Evolutionary conservation across 1,139 yeast species (phyloP).

Genomic region (Diutina mesorugosa): DNA sequence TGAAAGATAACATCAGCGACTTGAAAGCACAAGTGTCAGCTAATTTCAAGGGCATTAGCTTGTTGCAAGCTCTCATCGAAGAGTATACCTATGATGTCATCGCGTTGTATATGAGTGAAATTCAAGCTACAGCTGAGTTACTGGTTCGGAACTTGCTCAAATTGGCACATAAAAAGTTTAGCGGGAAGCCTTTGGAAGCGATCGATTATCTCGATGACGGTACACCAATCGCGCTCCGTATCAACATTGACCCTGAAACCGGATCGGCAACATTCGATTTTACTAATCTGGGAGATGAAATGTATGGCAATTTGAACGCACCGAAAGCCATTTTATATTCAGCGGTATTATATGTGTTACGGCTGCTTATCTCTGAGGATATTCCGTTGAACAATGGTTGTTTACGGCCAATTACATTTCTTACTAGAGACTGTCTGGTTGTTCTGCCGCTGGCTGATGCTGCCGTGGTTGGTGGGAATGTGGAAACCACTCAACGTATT

Average conservation of each 20-base stretch:
- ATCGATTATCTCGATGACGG: slow-evolving; percentile 53
- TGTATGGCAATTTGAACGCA: slow-evolving; percentile 51
- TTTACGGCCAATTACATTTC: slow-evolving; percentile 41
- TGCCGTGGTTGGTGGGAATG: slow-evolving; percentile 85
- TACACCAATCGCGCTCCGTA: slow-evolving; percentile 30
- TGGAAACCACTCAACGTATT: slow-evolving; percentile 75
- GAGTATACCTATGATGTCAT: slow-evolving; percentile 41
- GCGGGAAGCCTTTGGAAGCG: slow-evolving; percentile 25
- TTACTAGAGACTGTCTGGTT: slow-evolving; percentile 56
- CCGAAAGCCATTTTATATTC: slow-evolving; percentile 63
- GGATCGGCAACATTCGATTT: slow-evolving; percentile 48
- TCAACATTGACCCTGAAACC: slow-evolving; percentile 25
- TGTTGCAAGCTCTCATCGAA: slow-evolving; percentile 32
- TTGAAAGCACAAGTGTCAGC: slow-evolving; percentile 59
- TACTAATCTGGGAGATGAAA: slow-evolving; percentile 46
- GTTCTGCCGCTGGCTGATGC: slow-evolving; percentile 64
- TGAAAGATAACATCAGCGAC: slow-evolving; percentile 49
- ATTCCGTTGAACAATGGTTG: slow-evolving; percentile 85
- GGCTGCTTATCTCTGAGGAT: slow-evolving; percentile 64
- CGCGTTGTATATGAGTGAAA: slow-evolving; percentile 46
- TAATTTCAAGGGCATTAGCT: slow-evolving; percentile 46
- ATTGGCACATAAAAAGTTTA: slow-evolving; percentile 22
- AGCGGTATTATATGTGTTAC: slow-evolving; percentile 67
- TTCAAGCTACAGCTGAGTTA: slow-evolving; percentile 45
- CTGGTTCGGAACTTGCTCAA: slow-evolving; percentile 36